A percentile compares a stretch with the other conserved stretches of the same genome.
Conservation (phyloP, 2,329 filamentous ascomycete species). For the Apiospora malaysiana region DNA sequence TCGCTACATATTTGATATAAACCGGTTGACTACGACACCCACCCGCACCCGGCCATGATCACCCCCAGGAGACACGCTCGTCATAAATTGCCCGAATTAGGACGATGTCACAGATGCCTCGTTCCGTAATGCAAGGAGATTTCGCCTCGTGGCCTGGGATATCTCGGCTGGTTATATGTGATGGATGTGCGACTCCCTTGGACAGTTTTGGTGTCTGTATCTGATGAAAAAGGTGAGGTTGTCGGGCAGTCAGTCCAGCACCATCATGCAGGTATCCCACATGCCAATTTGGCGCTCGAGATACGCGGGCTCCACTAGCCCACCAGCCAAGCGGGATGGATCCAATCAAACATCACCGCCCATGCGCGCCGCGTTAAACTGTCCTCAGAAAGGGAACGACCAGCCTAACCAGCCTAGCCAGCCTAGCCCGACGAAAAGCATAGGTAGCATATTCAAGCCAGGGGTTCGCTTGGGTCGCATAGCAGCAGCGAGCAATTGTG, state of each 20-base stretch:
- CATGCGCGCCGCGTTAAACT: constrained; percentile 5
- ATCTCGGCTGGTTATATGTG: too few species aligned
- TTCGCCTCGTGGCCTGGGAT: too few species aligned
- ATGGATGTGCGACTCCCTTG: too few species aligned
- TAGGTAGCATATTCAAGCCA: constrained; percentile 4
- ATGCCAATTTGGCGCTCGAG: neutral
- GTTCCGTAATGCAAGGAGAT: too few species aligned
- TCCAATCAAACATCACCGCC: constrained; percentile 5
- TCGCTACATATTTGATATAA: neutral
- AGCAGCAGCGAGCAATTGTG: constrained; percentile 4
- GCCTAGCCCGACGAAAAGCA: neutral
- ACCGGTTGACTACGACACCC: too few species aligned
- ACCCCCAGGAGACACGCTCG: neutral
- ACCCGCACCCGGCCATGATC: neutral
- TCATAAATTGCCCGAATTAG: too few species aligned
- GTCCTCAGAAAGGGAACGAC: neutral
- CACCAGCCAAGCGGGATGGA: neutral
- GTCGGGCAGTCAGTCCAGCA: neutral
- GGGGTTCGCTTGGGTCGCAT: neutral
- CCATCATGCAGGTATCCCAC: neutral
- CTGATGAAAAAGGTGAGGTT: neutral
- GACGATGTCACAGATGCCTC: too few species aligned
- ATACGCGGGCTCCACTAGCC: neutral
- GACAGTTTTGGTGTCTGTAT: too few species aligned
- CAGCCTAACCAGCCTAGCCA: neutral